A percentile compares a stretch with the other conserved stretches of the same genome.
These are phyloP conservation scores for Ustanciosporium gigantosporum DNA, from an alignment of 1,284 basidiomycete species.

Conservation along the genomic window DNA sequence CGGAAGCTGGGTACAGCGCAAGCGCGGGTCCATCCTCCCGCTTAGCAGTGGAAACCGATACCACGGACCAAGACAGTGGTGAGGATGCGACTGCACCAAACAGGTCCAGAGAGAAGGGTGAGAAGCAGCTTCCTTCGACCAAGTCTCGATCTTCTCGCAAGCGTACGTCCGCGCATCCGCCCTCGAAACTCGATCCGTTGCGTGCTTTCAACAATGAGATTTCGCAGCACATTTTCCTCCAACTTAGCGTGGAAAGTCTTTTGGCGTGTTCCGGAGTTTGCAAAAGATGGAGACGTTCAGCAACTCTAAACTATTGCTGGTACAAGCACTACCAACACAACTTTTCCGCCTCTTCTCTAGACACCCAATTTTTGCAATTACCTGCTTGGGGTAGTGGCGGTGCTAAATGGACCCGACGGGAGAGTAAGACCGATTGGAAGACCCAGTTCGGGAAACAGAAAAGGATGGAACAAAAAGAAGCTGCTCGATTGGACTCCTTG, in stretches of 20 bases:
- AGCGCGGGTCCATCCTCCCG: constrained; percentile 22
- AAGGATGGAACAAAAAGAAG: constrained; percentile 33
- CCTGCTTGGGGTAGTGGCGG: constrained; percentile 34
- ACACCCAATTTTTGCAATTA: constrained; percentile 6
- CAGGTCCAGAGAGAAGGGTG: neutral
- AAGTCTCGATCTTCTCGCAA: neutral
- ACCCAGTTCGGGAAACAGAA: constrained; percentile 34
- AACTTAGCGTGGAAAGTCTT: constrained; percentile 38
- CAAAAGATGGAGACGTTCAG: constrained; percentile 48
- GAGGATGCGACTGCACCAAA: constrained; percentile 6
- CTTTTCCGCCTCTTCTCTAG: constrained; percentile 20
- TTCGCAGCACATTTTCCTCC: constrained; percentile 56
- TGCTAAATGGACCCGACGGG: constrained; percentile 52
- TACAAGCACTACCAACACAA: constrained; percentile 34
- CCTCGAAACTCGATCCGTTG: constrained; percentile 49
- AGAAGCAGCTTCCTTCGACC: neutral
- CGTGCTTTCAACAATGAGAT: constrained; percentile 42
- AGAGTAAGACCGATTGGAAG: constrained; percentile 54
- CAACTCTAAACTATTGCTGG: constrained; percentile 56
- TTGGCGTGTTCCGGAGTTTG: constrained; percentile 42
- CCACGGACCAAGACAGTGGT: constrained; percentile 26
- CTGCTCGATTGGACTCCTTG: constrained; percentile 22
- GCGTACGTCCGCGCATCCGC: constrained; percentile 6
- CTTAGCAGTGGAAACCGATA: constrained; percentile 29
- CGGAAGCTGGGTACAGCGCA: too few species aligned